Percentiles rank a stretch among this genome's conserved stretches.
phyloP scores from a whole-genome alignment of 2,329 filamentous ascomycete species.

The Periconia sp. region DNA sequence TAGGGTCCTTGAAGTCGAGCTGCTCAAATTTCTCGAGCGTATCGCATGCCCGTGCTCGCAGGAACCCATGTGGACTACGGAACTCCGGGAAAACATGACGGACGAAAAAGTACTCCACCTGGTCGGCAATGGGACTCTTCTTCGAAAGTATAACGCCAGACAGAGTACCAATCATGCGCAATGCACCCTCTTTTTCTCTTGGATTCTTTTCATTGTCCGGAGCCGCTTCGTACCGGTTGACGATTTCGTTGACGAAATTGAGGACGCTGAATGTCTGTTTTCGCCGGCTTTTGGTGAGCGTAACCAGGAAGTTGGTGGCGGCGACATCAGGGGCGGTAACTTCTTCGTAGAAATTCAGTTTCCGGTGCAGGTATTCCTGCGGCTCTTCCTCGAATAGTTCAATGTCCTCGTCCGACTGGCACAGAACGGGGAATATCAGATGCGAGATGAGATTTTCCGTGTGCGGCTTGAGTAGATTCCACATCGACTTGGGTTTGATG shows the following conservation, averaged over 20 bases:
- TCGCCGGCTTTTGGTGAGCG: slow-evolving; percentile 89
- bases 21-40: slow-evolving; percentile 98
- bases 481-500: slow-evolving; percentile 96
- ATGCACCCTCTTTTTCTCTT: slow-evolving; percentile 91
- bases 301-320: slow-evolving; percentile 94
- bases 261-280: slow-evolving; percentile 96
- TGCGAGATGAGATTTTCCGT: slow-evolving; percentile 92
- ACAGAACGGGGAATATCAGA: slow-evolving; percentile 93
- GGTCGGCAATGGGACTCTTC: slow-evolving; percentile 96
- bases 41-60: slow-evolving; percentile 93
- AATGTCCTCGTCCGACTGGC: slow-evolving; percentile 88
- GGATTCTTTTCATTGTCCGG: slow-evolving; percentile 91
- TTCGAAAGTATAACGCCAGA: slow-evolving; percentile 94
- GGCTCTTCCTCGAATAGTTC: slow-evolving; percentile 94
- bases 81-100: slow-evolving; percentile 99
- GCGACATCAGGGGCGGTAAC: slow-evolving; percentile 93
- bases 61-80: slow-evolving; percentile 86
- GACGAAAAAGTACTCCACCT: slow-evolving; percentile 98
- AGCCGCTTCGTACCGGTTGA: slow-evolving; percentile 87
- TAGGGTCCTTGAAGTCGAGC: slow-evolving; percentile 93
- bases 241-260: slow-evolving; percentile 92
- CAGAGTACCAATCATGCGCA: slow-evolving; percentile 96
- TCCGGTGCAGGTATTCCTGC: slow-evolving; percentile 94
- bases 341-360: slow-evolving; percentile 97
- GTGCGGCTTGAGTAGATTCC: slow-evolving; percentile 91